Evolutionary conservation across 441 rosid species (phyloP).

Genomic region (Corymbia citriodora): DNA sequence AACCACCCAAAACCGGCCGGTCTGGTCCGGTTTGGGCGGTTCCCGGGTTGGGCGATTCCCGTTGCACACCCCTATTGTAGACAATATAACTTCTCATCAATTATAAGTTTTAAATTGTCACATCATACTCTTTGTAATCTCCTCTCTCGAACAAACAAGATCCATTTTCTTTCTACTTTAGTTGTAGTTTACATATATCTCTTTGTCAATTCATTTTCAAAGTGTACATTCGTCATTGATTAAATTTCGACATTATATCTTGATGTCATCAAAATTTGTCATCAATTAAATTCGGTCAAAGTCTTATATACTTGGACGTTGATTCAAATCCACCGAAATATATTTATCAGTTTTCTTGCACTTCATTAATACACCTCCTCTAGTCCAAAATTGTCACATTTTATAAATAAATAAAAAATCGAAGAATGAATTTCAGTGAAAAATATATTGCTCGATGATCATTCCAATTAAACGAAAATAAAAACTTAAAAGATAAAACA

Average conservation of each 20-base stretch:
- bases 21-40: no score
- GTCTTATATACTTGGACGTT: background rate
- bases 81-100: no score
- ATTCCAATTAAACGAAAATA: background rate
- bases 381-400: background rate
- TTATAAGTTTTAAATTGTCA: no score
- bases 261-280: background rate
- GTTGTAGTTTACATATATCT: background rate
- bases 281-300: fast-evolving
- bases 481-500: background rate
- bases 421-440: background rate
- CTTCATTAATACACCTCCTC: background rate
- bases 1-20: no score
- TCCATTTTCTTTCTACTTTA: background rate
- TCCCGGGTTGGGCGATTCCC: no score
- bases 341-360: no score
- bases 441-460: background rate
- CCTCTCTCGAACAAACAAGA: fast-evolving
- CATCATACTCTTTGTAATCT: background rate
- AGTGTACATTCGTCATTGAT: fast-evolving
- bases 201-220: fast-evolving
- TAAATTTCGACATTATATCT: no score
- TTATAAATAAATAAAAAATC: no score
- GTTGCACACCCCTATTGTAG: no score
- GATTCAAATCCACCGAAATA: no score